phyloP scores from a whole-genome alignment of 257 asterid species.

The Agastache rugosa region DNA sequence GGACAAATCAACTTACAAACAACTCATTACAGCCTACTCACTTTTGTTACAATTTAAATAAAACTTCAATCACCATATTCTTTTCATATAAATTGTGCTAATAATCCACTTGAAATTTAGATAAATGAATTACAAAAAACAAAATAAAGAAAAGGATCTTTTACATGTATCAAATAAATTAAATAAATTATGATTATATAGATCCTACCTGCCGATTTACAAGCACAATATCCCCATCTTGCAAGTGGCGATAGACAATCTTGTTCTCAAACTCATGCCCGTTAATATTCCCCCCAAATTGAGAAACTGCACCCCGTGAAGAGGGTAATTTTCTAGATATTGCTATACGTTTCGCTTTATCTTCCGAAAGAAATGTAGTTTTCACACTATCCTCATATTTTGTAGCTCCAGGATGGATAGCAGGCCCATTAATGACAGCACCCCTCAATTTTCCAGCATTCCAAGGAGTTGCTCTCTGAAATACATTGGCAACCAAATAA shows the following conservation, averaged over 20 bases:
- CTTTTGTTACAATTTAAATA: neutral
- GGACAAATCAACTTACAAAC: no score
- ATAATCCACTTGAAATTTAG: neutral
- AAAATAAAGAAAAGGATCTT: conserved; percentile 6
- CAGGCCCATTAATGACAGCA: conserved; percentile 89
- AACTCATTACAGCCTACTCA: neutral
- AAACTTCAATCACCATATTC: conserved; percentile 5
- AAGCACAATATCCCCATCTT: conserved; percentile 97
- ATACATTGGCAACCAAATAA: conserved; percentile 11
- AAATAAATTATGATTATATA: conserved; percentile 14
- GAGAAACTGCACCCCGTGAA: conserved; percentile 72
- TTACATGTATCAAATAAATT: conserved; percentile 7
- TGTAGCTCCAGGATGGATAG: conserved; percentile 87
- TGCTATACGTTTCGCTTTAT: conserved; percentile 57
- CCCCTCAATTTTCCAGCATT: conserved; percentile 77
- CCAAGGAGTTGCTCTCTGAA: conserved; percentile 97
- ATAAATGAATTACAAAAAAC: neutral
- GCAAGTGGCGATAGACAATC: conserved; percentile 83
- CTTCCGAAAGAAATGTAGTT: conserved; percentile 50
- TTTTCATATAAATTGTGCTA: neutral
- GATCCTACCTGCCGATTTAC: conserved; percentile 89
- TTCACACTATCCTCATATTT: conserved; percentile 69
- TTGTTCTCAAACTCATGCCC: conserved; percentile 86
- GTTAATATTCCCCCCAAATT: conserved; percentile 61
- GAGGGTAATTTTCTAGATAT: conserved; percentile 83